Percentiles rank a stretch among this genome's conserved stretches.
These are phyloP conservation scores for Posidonia oceanica DNA, from an alignment of 116 monocot species.

Conservation along the genomic window DNA sequence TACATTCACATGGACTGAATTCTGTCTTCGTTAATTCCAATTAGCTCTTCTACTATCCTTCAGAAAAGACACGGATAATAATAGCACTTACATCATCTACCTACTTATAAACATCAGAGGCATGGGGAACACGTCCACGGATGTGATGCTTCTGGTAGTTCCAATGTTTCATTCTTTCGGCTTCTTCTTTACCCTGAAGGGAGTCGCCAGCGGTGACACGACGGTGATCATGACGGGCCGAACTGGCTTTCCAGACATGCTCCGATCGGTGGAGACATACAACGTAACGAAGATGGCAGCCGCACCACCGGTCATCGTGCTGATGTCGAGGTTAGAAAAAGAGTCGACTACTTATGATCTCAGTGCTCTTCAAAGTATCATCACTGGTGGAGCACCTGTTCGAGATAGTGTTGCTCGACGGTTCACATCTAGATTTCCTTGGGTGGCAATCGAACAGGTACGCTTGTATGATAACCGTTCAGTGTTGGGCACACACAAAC, in stretches of 20 bases:
- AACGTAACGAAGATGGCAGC: constrained; percentile 23
- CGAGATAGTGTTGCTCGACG: constrained; percentile 3
- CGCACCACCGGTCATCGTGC: constrained; percentile 47
- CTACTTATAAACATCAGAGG: not conserved
- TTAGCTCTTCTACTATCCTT: no score
- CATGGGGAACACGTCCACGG: not conserved
- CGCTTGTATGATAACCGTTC: no score
- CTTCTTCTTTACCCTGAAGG: constrained; percentile 23
- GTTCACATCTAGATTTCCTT: constrained; percentile 34
- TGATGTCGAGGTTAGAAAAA: constrained; percentile 19
- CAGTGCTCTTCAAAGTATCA: constrained; percentile 14
- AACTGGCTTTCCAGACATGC: constrained; percentile 5
- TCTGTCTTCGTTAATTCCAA: no score
- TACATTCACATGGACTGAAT: no score
- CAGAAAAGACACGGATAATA: no score
- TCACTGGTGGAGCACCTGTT: constrained; percentile 53
- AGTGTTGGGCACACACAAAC: no score
- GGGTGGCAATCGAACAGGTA: constrained; percentile 33
- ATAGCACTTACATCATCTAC: not conserved
- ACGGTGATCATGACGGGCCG: constrained; percentile 25
- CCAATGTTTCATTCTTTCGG: constrained; percentile 73
- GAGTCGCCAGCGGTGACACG: constrained; percentile 42
- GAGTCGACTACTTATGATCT: constrained; percentile 12
- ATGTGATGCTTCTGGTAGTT: constrained; percentile 25
- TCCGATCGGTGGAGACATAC: constrained; percentile 25